phyloP scores from a whole-genome alignment of 2,329 filamentous ascomycete species.

The Penicillium frequentans region DNA sequence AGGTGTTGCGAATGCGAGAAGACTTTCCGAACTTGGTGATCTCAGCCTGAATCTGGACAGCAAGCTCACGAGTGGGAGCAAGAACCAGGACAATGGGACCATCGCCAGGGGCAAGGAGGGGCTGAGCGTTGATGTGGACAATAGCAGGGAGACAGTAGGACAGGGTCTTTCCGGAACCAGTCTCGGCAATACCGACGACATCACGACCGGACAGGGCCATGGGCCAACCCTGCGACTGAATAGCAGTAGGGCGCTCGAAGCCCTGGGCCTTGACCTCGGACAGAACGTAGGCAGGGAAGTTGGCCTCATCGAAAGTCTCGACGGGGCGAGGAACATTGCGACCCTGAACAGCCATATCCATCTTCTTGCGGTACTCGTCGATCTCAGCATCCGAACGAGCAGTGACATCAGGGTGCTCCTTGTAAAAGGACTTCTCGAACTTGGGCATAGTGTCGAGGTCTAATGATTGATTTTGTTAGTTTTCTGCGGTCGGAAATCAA shows the following conservation, averaged over 20 bases:
- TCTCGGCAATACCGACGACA: constrained; percentile 98
- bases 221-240: constrained; percentile 98
- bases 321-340: constrained; percentile 85
- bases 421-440: constrained; percentile 99
- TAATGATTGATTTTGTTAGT: constrained; percentile 42
- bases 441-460: constrained; percentile 80
- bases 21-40: constrained; percentile 99
- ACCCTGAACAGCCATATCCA: constrained; percentile 81
- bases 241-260: constrained; percentile 88
- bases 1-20: constrained; percentile 96
- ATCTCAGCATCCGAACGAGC: constrained; percentile 76
- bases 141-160: constrained; percentile 98
- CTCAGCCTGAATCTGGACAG: constrained; percentile 97
- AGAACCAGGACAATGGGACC: constrained; percentile 96
- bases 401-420: constrained; percentile 81
- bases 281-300: constrained; percentile 96
- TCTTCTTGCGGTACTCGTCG: constrained; percentile 80
- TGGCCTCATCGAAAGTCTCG: constrained; percentile 95
- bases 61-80: constrained; percentile 94
- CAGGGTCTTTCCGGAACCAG: constrained; percentile 97
- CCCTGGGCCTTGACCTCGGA: constrained; percentile 98
- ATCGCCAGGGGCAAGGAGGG: constrained; percentile 89
- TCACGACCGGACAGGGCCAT: constrained; percentile 98
- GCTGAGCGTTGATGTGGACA: constrained; percentile 99
- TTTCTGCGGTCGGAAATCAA: constrained; percentile 5